A percentile compares a stretch with the other conserved stretches of the same genome.
phyloP scores from a whole-genome alignment of 2,329 filamentous ascomycete genomes.

The Harringtonia lauricola region DNA sequence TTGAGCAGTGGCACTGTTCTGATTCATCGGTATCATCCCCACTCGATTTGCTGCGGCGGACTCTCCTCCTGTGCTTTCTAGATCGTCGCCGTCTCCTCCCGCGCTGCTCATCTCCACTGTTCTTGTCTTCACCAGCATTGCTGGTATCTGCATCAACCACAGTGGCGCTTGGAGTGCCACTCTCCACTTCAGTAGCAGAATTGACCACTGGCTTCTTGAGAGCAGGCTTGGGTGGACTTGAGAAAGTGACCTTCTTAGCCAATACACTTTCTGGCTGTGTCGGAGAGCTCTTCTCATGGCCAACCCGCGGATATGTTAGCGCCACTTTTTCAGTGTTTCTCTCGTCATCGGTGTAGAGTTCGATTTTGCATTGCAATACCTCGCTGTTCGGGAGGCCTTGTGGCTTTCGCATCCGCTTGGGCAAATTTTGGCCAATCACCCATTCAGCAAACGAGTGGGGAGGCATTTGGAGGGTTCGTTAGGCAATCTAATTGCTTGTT shows the following conservation, averaged over 20 bases:
- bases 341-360: conserved; percentile 40
- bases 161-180: neutral
- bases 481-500: too few relatives aligned
- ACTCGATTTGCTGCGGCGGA: neutral
- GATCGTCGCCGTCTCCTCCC: neutral
- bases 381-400: conserved; percentile 6
- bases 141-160: neutral
- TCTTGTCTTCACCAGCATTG: neutral
- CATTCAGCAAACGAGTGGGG: conserved; percentile 28
- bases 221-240: conserved; percentile 23
- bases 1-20: conserved; percentile 1
- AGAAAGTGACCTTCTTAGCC: conserved; percentile 34
- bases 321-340: conserved; percentile 35
- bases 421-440: conserved; percentile 27
- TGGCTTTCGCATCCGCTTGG: neutral
- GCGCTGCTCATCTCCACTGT: neutral
- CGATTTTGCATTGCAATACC: conserved; percentile 24
- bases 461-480: too few relatives aligned
- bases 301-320: conserved; percentile 35
- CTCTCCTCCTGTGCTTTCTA: neutral
- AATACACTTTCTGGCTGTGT: neutral
- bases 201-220: conserved; percentile 21
- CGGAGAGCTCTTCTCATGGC: conserved; percentile 3
- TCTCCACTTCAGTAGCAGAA: conserved; percentile 4
- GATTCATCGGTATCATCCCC: neutral